Evolutionary conservation across 768 basidiomycete species (phyloP), one percentile per base, ranked within the genome.

Genomic region (Russula lepida): DNA sequence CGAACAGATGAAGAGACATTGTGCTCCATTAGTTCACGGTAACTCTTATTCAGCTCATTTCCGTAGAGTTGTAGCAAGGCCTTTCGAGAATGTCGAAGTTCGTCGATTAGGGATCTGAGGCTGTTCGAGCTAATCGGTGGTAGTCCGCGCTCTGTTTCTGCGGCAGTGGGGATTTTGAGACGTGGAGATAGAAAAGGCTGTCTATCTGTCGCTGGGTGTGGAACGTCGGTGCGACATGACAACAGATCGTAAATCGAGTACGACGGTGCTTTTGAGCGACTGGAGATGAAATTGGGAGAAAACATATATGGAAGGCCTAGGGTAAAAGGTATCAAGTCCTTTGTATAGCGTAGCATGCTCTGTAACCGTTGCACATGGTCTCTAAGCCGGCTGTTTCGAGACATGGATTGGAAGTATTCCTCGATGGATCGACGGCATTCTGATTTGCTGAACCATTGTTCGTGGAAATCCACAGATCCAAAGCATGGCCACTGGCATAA

Each of bases 321-420:
- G 5, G 6, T 3, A 8, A 28, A 1, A n/a, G 58, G 30, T 25
- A 32, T 39, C 4, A 2, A 23, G 28, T 12, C 37, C 21, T 47
- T 32, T 27, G 8, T 9, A 15, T 53, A 25, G 39, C 15, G n/a
- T 15, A 35, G 27, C 17, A 53, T 52, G 2, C 1, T 12, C 28
- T 49, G 58, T n/a, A 63, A 19, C 7, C 44, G 35, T 41, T 25
- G 35, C 21, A 63, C 47, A 43, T 63, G 62, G 0, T 48, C 19
- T 28, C 5, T 30, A 7, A 63, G 15, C n/a, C 5, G n/a, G 25
- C 27, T 19, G 21, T 60, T 60, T 28, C 23, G 27, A 7, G 52
- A 54, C 9, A 63, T 33, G 13, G 50, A 53, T 28, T 46, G 25
- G n/a, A 53, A 6, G 21, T 59, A 59, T 17, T 48, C 19, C 21